A percentile compares a stretch with the other conserved stretches of the same genome.
These are phyloP conservation scores for Fusarium mexicanum DNA, from an alignment of 2,329 filamentous ascomycete species.

Conservation along the genomic window DNA sequence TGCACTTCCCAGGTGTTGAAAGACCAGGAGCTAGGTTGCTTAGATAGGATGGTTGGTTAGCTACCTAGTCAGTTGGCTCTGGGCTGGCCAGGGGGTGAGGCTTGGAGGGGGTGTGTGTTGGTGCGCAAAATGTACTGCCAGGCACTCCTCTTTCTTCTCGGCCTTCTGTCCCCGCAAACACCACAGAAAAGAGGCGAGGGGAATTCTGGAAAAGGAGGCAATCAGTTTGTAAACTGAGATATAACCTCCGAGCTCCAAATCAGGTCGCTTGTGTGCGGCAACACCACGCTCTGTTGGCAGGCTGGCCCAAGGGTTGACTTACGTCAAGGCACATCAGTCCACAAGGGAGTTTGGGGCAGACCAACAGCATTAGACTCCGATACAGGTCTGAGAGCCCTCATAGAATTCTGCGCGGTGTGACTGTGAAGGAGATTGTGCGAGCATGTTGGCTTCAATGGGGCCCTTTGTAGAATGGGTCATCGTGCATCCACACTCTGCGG, in stretches of 20 bases:
- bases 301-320: constrained; percentile 33
- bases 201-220: constrained; percentile 30
- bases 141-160: constrained; percentile 33
- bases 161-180: constrained; percentile 41
- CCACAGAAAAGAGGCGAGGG: constrained; percentile 33
- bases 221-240: constrained; percentile 37
- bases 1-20: constrained; percentile 33
- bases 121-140: constrained; percentile 38
- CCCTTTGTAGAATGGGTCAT: constrained; percentile 38
- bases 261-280: constrained; percentile 41
- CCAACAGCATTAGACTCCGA: constrained; percentile 36
- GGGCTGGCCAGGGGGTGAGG: constrained; percentile 38
- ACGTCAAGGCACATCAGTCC: constrained; percentile 45
- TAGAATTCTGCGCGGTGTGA: constrained; percentile 29
- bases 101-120: constrained; percentile 40
- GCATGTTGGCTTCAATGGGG: constrained; percentile 34
- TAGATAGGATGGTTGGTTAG: constrained; percentile 41
- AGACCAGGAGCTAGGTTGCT: constrained; percentile 38
- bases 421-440: constrained; percentile 22
- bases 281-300: constrained; percentile 37
- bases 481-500: constrained; percentile 37
- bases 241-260: constrained; percentile 41
- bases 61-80: constrained; percentile 36
- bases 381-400: constrained; percentile 25
- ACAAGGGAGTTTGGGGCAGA: constrained; percentile 34